phyloP scores from a whole-genome alignment of 306 rosid species.

The Gastrolobium villosum region DNA sequence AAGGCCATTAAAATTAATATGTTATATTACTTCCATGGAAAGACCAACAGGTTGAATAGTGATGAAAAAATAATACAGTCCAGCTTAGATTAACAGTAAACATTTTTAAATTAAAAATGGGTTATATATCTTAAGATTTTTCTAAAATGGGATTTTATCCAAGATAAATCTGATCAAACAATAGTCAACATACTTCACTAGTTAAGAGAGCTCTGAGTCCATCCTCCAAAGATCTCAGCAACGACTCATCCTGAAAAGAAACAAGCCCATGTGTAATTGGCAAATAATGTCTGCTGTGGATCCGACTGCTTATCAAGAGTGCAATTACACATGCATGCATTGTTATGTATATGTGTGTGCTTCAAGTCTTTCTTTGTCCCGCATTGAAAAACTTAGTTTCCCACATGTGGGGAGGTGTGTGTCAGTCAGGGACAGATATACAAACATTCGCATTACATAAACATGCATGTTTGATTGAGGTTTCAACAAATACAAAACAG shows the following conservation, averaged over 20 bases:
- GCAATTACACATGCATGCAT: slow-evolving; percentile 12
- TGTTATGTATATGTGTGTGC: background rate
- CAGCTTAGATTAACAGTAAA: slow-evolving; percentile 13
- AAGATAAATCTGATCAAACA: slow-evolving; percentile 29
- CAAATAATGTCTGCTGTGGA: slow-evolving; percentile 15
- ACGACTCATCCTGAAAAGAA: slow-evolving; percentile 73
- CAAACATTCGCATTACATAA: background rate
- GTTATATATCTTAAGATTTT: slow-evolving; percentile 20
- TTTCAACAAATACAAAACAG: too few relatives aligned
- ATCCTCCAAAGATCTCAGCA: slow-evolving; percentile 89
- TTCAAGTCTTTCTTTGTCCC: background rate
- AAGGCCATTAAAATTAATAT: slow-evolving; percentile 21
- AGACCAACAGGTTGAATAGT: slow-evolving; percentile 27
- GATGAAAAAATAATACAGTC: slow-evolving; percentile 4
- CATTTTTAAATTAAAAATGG: background rate
- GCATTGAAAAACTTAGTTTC: slow-evolving; percentile 15
- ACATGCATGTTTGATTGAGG: slow-evolving; percentile 36
- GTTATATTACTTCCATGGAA: slow-evolving; percentile 29
- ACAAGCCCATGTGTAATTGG: slow-evolving; percentile 35
- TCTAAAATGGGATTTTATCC: background rate
- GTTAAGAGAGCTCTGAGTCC: slow-evolving; percentile 89
- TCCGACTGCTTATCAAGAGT: slow-evolving; percentile 23
- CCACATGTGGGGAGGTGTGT: background rate
- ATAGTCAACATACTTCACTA: slow-evolving; percentile 79
- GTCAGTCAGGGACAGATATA: slow-evolving; percentile 27